Base-by-base conservation (phyloP, 306 rosid genomes). In the Sesbania bispinosa region DNA sequence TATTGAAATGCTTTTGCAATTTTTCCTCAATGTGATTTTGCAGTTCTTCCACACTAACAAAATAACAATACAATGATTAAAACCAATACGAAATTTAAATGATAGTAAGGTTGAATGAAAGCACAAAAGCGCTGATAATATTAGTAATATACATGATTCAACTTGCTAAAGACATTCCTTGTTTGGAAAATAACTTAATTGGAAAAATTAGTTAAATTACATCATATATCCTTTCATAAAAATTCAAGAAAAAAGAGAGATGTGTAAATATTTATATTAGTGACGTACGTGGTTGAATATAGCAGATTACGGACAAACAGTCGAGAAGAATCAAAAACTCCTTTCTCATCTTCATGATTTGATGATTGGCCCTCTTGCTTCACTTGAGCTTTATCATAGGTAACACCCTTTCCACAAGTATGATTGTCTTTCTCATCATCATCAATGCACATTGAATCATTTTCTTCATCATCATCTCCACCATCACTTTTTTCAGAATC, bases 21-120 rank as follows among this genome's bases (percentile, higher is more conserved):
- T 94, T 97, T 58, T 89, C 97, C 84, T 90, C 97, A 2, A 96
- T 88, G 84, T 66, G n/a, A n/a, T n/a, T n/a, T n/a, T n/a, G n/a
- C n/a, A n/a, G n/a, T n/a, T n/a, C n/a, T n/a, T n/a, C n/a, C n/a
- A n/a, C n/a, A n/a, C n/a, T n/a, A 54, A 67, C 74, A 66, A 30
- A 45, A 64, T 70, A 69, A 71, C 58, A 62, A 38, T 32, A 45
- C 10, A 48, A 55, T 47, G 29, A 30, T 57, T 3, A 69, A n/a
- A 71, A 36, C 42, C 41, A 67, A 67, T 35, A 27, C 20, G 48
- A 10, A 41, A 66, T 11, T 13, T 62, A 33, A 30, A 38, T 4
- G 11, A 26, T 16, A 80, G 32, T 18, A 54, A 68, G 51, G 36
- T 69, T 64, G 38, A 62, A 42, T 26, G 19, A 51, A 76, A 39